Conservation (phyloP, 495 filamentous ascomycete species). For the Hyaloscypha bicolor region DNA sequence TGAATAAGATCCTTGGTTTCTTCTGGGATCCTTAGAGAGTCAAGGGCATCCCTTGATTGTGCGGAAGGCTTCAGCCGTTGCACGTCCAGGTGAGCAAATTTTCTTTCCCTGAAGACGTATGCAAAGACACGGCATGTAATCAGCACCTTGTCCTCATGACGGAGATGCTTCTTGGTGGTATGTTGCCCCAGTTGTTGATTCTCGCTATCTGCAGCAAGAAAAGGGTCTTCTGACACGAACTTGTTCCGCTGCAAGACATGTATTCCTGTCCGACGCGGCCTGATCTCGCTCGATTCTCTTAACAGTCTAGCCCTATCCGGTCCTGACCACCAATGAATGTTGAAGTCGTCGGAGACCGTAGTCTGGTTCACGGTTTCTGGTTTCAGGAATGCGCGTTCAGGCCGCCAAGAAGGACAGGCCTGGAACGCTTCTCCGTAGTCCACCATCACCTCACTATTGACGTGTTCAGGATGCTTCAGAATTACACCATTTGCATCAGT, state of each 20-base stretch:
- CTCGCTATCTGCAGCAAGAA: constrained; percentile 4
- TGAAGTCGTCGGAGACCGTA: background rate
- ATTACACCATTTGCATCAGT: constrained; percentile 27
- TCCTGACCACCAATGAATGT: background rate
- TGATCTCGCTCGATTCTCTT: background rate
- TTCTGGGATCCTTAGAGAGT: constrained; percentile 38
- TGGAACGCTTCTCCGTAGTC: constrained; percentile 50
- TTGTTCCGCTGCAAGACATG: background rate
- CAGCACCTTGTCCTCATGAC: constrained; percentile 36
- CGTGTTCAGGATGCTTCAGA: constrained; percentile 38
- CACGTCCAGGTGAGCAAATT: constrained; percentile 8
- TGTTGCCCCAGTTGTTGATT: constrained; percentile 6
- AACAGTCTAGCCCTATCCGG: background rate
- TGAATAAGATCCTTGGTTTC: constrained; percentile 49
- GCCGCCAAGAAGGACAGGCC: constrained; percentile 36
- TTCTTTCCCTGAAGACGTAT: constrained; percentile 41
- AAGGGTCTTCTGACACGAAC: background rate
- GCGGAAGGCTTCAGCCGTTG: background rate
- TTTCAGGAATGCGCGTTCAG: constrained; percentile 30
- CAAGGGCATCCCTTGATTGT: background rate
- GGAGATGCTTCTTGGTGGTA: too few species aligned
- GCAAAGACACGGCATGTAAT: constrained; percentile 43
- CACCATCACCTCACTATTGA: constrained; percentile 54
- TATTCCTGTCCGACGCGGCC: background rate
- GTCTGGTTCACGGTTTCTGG: background rate